These are phyloP conservation scores for Lentinula sp. DNA, from an alignment of 768 basidiomycete genomes.

Conservation along the genomic window DNA sequence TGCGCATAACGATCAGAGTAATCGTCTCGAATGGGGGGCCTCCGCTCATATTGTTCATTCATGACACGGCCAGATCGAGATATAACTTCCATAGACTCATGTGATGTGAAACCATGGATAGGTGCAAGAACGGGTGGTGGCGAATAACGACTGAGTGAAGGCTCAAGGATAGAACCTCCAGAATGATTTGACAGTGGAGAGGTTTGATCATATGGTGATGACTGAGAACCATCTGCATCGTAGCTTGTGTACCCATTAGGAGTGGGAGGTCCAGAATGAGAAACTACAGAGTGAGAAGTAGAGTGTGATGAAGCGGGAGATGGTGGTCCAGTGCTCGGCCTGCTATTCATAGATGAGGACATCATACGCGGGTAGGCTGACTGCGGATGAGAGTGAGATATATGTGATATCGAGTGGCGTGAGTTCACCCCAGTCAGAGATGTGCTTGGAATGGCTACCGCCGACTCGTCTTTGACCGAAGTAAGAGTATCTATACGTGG, in stretches of 20 bases:
- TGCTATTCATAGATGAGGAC: background rate
- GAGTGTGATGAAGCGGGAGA: conserved; percentile 51
- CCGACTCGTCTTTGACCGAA: conserved; percentile 7
- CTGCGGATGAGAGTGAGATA: conserved; percentile 51
- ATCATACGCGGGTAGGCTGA: conserved; percentile 25
- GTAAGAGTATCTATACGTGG: conserved; percentile 16
- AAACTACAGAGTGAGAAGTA: conserved; percentile 18
- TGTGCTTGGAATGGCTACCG: conserved; percentile 18
- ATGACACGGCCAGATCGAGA: background rate
- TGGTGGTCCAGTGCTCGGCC: conserved; percentile 29
- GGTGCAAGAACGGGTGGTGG: conserved; percentile 54
- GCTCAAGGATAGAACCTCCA: conserved; percentile 14
- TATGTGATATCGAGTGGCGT: conserved; percentile 56
- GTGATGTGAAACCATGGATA: conserved; percentile 30
- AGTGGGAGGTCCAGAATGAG: conserved; percentile 5
- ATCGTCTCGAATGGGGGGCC: background rate
- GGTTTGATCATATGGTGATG: background rate
- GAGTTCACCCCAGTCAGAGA: conserved; percentile 33
- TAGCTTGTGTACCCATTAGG: background rate
- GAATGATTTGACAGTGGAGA: conserved; percentile 31
- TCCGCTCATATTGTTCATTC: background rate
- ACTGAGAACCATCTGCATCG: background rate
- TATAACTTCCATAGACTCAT: background rate
- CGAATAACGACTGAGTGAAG: conserved; percentile 31
- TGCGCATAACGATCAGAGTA: background rate